A percentile compares a stretch with the other conserved stretches of the same genome.
Evolutionary conservation across 2,329 filamentous ascomycete species (phyloP).

Genomic region (Microascus cirrosus): DNA sequence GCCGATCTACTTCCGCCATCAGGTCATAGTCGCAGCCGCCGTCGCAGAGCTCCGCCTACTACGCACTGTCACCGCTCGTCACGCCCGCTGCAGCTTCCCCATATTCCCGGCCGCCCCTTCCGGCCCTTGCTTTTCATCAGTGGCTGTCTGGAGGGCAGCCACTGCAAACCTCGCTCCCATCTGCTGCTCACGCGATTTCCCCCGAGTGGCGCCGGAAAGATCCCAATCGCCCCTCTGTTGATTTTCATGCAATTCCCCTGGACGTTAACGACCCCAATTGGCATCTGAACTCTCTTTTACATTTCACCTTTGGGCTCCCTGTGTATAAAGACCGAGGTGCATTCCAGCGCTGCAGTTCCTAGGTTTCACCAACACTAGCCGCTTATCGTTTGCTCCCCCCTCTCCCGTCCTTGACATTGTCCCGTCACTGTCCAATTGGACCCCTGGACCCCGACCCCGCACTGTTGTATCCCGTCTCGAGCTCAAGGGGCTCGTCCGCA

Average conservation of each 20-base stretch:
- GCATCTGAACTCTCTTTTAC: background rate
- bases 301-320: background rate
- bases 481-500: no score
- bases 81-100: background rate
- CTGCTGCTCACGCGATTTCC: background rate
- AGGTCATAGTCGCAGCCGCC: background rate
- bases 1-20: conserved; percentile 1
- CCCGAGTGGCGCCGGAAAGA: background rate
- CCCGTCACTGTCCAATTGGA: background rate
- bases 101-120: background rate
- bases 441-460: background rate
- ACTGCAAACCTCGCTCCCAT: background rate
- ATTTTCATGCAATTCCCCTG: background rate
- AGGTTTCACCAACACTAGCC: background rate
- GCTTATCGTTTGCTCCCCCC: background rate
- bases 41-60: background rate
- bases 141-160: background rate
- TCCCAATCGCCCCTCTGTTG: background rate
- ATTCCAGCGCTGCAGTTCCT: conserved; percentile 2
- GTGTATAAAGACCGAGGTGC: conserved; percentile 1
- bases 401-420: background rate
- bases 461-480: background rate
- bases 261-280: background rate
- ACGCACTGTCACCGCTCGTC: background rate
- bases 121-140: background rate